Percentiles rank a stretch among this genome's conserved stretches.
Conservation (phyloP, 2,329 filamentous ascomycete species). For the Chaetomiaceae sp. region DNA sequence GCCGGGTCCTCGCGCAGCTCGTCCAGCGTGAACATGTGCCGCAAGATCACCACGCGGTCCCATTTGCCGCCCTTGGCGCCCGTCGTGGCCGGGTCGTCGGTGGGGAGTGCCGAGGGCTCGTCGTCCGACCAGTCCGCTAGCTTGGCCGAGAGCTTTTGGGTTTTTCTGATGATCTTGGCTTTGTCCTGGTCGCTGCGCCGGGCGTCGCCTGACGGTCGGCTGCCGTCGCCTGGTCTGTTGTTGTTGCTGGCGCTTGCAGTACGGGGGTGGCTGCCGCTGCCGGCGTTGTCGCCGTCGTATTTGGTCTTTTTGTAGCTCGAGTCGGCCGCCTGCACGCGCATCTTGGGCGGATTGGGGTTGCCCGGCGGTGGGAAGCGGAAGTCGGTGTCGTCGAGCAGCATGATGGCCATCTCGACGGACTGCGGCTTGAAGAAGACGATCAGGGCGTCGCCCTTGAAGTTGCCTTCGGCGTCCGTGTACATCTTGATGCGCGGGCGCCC, state of each 20-base stretch:
- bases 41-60: slow-evolving; percentile 80
- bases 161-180: slow-evolving; percentile 85
- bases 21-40: slow-evolving; percentile 84
- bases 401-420: slow-evolving; percentile 80
- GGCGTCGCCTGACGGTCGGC: slow-evolving; percentile 19
- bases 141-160: slow-evolving; percentile 84
- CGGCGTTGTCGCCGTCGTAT: slow-evolving; percentile 42
- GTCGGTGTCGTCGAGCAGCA: slow-evolving; percentile 73
- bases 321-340: slow-evolving; percentile 79
- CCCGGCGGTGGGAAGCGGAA: slow-evolving; percentile 60
- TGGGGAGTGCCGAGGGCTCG: slow-evolving; percentile 49
- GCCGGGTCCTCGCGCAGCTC: slow-evolving; percentile 81
- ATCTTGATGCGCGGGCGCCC: slow-evolving; percentile 86
- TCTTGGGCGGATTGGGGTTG: slow-evolving; percentile 50
- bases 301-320: slow-evolving; percentile 85
- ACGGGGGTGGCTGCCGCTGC: background rate
- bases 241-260: slow-evolving; percentile 2
- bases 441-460: slow-evolving; percentile 89
- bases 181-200: slow-evolving; percentile 58
- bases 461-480: slow-evolving; percentile 73
- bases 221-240: slow-evolving; percentile 1
- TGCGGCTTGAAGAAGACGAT: slow-evolving; percentile 93
- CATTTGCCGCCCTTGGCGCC: slow-evolving; percentile 45
- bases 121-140: slow-evolving; percentile 95
- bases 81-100: background rate